Evolutionary conservation across 1,284 basidiomycete species (phyloP).

Genomic region (Austroboletus niveus): DNA sequence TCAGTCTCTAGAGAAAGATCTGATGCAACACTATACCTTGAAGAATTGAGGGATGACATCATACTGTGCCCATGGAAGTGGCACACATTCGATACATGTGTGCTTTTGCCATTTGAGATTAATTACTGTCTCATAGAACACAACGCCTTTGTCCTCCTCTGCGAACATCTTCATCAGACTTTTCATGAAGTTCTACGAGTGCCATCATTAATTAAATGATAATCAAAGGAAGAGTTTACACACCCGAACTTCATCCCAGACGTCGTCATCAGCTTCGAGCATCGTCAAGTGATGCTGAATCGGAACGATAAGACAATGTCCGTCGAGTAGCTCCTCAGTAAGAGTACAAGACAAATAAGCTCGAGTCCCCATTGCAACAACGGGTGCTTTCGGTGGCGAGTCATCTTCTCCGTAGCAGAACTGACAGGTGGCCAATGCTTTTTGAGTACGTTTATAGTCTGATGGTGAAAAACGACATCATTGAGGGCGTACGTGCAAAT

Average conservation of each 20-base stretch:
- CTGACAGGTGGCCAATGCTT: slow-evolving; percentile 81
- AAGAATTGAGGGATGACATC: slow-evolving; percentile 92
- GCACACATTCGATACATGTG: slow-evolving; percentile 90
- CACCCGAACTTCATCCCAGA: slow-evolving; percentile 95
- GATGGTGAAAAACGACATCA: neutral
- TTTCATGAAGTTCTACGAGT: slow-evolving; percentile 94
- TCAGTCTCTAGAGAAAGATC: slow-evolving; percentile 6
- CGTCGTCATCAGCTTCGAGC: slow-evolving; percentile 95
- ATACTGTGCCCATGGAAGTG: slow-evolving; percentile 82
- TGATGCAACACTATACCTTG: slow-evolving; percentile 50
- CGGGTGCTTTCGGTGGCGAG: slow-evolving; percentile 77
- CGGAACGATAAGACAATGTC: slow-evolving; percentile 94
- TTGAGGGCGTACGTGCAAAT: neutral
- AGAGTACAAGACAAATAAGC: slow-evolving; percentile 87
- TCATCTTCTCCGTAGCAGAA: slow-evolving; percentile 91
- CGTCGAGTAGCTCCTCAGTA: slow-evolving; percentile 81
- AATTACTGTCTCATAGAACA: slow-evolving; percentile 94
- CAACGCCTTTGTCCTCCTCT: slow-evolving; percentile 82
- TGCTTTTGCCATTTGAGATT: slow-evolving; percentile 86
- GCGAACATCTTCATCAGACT: slow-evolving; percentile 94
- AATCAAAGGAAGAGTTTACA: slow-evolving; percentile 24
- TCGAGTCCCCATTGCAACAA: slow-evolving; percentile 88
- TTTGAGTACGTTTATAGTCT: slow-evolving; percentile 96
- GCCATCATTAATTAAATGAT: neutral
- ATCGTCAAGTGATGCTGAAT: slow-evolving; percentile 91